Base-by-base conservation (phyloP, 1,284 basidiomycete genomes). In the Cystobasidium pallidum region DNA sequence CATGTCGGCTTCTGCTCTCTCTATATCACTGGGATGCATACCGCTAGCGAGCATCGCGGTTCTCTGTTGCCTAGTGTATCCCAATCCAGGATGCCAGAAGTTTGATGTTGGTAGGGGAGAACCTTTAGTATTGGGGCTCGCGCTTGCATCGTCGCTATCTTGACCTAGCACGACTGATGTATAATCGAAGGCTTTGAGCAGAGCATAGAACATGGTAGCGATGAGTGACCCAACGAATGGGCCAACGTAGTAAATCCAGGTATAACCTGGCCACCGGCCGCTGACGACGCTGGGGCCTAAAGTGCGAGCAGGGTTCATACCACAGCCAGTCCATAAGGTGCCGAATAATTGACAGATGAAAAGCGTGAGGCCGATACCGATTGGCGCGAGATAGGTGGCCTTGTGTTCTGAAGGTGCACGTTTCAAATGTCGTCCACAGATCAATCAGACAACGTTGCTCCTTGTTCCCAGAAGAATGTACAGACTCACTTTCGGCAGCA, bases 241-340 rank as follows among this genome's bases (percentile, higher is more conserved):
- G n/a, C 68, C 59, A 36, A 64, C 68, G 24, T 59, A 71, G 74
- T 83, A 82, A 61, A 82, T 84, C 88, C 88, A 89, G 71, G 89
- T 88, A 24, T 83, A 79, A 24, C 80, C 75, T 41, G 81, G 77
- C 78, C 90, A 91, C 4, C 57, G 51, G 7, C 86, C 85, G 1
- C 85, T 83, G 47, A 91, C 83, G 17, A 86, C 87, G 2, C 89
- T 88, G 0, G 90, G 90, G 0, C 89, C 90, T 78, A 0, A 89
- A 82, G 21, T 72, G 21, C 89, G 85, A 15, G 90, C 89, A 1
- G 88, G 87, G 78, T 91, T 91, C 84, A 87, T 85, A 17, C 83
- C 77, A 26, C 47, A 70, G 2, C 73, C 75, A 11, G 76, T 76
- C 74, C 72, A 76, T 10, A 73, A 61, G 26, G 75, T 75, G 21